Evolutionary conservation across 192 early-diverging fungal species (phyloP), one percentile per base, ranked within the genome.

Genomic region (Backusella macrospora): DNA sequence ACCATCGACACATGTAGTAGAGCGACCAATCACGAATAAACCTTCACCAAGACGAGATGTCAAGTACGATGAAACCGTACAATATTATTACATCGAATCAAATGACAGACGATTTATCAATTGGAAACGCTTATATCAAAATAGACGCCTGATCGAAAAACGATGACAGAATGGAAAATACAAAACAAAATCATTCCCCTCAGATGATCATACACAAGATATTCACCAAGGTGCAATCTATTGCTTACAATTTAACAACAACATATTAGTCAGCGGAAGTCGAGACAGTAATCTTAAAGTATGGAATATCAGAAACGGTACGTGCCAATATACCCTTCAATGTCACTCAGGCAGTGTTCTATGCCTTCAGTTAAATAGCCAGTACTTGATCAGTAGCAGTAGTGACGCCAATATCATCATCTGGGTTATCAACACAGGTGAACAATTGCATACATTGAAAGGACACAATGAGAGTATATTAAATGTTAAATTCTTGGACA

Each of bases 191-290:
- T 85, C 90, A 40, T 84, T 94, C 37, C 87, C 90, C 66, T 29
- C 76, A 14, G n/a, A 73, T 1, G 37, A 63, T 16, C 26, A 49
- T 26, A 59, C 26, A 23, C 62, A 67, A 59, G 72, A 74, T n/a
- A 93, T 92, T 12, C 96, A 98, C 71, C 71, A 86, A 0, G 96
- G 97, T 55, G 90, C 93, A 43, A 90, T 98, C 9, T 98, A 98
- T 77, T 94, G 90, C 65, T 75, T 94, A 65, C 92, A 94, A 82
- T 92, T 92, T 76, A 91, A 92, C 47, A 77, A 83, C 15, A 55
- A 84, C 55, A 93, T 88, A 73, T 78, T 94, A 52, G 85, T 91
- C 8, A 92, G 90, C 0, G 93, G 92, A 6, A 90, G 89, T 49
- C 85, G 92, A 13, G 92, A 94, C 64, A 73, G 84, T 39, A 86